phyloP scores from a whole-genome alignment of 2,329 filamentous ascomycete species.

The Periconia sp. region DNA sequence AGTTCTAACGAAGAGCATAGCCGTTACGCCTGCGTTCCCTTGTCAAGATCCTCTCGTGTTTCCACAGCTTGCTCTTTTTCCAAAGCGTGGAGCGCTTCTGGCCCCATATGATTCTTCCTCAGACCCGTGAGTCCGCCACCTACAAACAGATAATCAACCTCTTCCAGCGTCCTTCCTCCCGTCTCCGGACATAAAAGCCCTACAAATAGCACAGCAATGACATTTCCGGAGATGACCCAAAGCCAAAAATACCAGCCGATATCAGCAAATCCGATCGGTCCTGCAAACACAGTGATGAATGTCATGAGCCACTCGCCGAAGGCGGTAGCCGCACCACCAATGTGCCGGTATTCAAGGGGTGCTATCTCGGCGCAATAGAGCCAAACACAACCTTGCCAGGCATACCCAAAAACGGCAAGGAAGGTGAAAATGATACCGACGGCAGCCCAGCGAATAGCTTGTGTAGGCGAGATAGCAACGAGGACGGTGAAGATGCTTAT shows the following conservation, averaged over 20 bases:
- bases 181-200: conserved; percentile 16
- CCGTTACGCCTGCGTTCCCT: too few relatives aligned
- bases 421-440: conserved; percentile 21
- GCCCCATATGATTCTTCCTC: too few relatives aligned
- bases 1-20: too few relatives aligned
- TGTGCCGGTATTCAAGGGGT: conserved; percentile 14
- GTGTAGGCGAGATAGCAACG: conserved; percentile 6
- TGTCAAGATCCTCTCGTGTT: too few relatives aligned
- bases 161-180: too few relatives aligned
- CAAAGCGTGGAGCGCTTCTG: too few relatives aligned
- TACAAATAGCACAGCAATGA: conserved; percentile 12
- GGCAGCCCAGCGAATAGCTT: conserved; percentile 17
- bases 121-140: too few relatives aligned
- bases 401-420: conserved; percentile 20
- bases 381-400: conserved; percentile 20
- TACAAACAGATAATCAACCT: too few relatives aligned
- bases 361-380: conserved; percentile 20
- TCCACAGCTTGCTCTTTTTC: too few relatives aligned
- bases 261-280: conserved; percentile 13
- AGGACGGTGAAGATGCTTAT: conserved; percentile 20
- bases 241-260: conserved; percentile 19
- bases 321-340: conserved; percentile 14
- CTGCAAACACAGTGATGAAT: conserved; percentile 18
- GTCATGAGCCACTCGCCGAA: conserved; percentile 19
- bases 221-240: conserved; percentile 12